Base-by-base conservation (phyloP, 345 rosid species). In the Citrus medica region DNA sequence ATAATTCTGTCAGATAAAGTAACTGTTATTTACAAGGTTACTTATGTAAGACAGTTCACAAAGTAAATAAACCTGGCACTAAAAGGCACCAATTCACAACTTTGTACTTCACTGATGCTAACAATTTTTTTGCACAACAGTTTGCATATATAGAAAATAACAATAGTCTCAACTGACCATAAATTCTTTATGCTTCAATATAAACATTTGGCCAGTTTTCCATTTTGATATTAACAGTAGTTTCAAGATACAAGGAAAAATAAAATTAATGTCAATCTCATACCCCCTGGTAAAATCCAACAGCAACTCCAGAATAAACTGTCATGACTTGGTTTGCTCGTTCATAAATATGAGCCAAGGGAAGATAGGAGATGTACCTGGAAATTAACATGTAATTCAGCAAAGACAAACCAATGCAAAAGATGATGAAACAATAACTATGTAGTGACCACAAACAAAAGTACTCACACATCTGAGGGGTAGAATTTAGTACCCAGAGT, bases 251-350 rank as follows among this genome's bases (percentile, higher is more conserved):
- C 14, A 56, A 46, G 5, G 17, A 62, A n/a, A 69, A 19, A 46
- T 35, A 51, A 3, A 14, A 48, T 66, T 17, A 74, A 33, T 59
- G 62, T 75, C 64, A 84, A 78, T 80, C 27, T 60, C 92, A 7
- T 90, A 94, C 99, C 93, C 99, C 99, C 73, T 96, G 99, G 87
- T 94, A 96, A 87, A 96, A 96, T 79, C 99, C 99, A 87, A 91
- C 90, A 51, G 98, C 94, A 81, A 84, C 90, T 82, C 99, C 98
- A 73, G 17, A 91, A 85, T 94, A 86, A 30, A 76, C 92, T 25
- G 82, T 4, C 76, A 83, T 56, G 79, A 94, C 80, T 81, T 92
- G 98, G 83, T 89, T 92, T 67, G 83, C 88, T 51, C 99, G 89
- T 85, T 96, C 99, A 70, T 89, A 96, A 78, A 96, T 96, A 88